A percentile compares a stretch with the other conserved stretches of the same genome.
Conservation (phyloP, 75 land plant species). For the Pinus albicaulis region DNA sequence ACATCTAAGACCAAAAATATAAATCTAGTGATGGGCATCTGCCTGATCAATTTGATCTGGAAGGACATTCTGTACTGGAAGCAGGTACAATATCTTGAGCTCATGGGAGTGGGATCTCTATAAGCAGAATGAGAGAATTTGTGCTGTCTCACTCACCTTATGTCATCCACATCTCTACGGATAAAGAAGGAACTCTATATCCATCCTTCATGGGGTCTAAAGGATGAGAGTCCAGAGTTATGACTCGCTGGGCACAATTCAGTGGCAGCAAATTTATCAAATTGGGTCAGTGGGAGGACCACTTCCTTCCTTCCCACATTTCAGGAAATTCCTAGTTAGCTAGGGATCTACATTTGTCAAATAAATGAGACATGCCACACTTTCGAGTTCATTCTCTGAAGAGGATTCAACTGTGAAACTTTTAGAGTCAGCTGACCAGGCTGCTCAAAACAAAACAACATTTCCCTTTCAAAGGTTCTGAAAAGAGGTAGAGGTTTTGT, state of each 20-base stretch:
- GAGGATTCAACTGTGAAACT: not conserved
- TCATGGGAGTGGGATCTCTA: no score
- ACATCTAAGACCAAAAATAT: no score
- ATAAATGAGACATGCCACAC: not conserved
- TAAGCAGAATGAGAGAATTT: no score
- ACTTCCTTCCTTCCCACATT: not conserved
- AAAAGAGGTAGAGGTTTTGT: not conserved
- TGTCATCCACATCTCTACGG: no score
- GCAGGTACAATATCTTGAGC: no score
- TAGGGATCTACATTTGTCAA: not conserved
- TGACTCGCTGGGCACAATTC: not conserved
- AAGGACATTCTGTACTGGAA: no score
- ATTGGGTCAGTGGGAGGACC: not conserved
- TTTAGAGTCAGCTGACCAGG: no score
- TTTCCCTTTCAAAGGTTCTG: not conserved
- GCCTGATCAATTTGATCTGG: no score
- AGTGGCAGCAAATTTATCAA: not conserved
- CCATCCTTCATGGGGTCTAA: no score
- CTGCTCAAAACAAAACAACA: not conserved
- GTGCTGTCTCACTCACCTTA: no score
- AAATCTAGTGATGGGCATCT: no score
- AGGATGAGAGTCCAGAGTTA: not conserved
- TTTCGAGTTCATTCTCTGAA: not conserved
- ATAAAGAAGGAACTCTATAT: no score
- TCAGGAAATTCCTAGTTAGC: not conserved